Evolutionary conservation across 176 grass and related monocot species (phyloP).

Genomic region (Chloris gayana): DNA sequence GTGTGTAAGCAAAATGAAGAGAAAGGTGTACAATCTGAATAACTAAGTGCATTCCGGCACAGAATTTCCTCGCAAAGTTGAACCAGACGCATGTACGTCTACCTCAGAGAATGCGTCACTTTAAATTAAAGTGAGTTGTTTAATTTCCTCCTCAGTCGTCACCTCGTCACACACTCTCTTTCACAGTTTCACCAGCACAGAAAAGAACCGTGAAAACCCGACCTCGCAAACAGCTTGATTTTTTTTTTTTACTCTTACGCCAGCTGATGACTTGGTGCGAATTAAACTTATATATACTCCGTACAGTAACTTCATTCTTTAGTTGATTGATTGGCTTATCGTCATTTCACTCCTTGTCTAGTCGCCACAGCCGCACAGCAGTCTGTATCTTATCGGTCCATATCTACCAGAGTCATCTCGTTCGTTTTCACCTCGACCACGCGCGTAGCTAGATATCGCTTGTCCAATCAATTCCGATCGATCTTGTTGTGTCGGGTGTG

Average conservation of each 20-base stretch:
- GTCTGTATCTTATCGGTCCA: not conserved
- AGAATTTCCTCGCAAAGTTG: not conserved
- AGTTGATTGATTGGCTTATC: too few species aligned
- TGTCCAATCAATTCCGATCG: not conserved
- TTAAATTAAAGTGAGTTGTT: too few species aligned
- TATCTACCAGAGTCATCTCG: not conserved
- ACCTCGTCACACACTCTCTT: not conserved
- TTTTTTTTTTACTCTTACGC: not conserved
- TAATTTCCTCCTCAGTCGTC: too few species aligned
- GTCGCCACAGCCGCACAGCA: not conserved
- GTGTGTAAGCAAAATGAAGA: too few species aligned
- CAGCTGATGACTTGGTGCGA: too few species aligned
- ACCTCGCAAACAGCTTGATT: too few species aligned
- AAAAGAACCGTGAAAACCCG: not conserved
- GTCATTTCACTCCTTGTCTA: not conserved
- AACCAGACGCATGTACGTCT: not conserved
- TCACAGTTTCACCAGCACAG: not conserved
- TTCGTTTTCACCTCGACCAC: not conserved
- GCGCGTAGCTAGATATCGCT: not conserved
- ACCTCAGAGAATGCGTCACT: too few species aligned
- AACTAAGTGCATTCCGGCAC: not conserved
- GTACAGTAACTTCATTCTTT: too few species aligned
- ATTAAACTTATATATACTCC: too few species aligned
- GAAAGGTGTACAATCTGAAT: too few species aligned
- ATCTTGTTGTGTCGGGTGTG: too few species aligned